phyloP scores from a whole-genome alignment of 1,284 basidiomycete genomes.

The Erythrobasidium hasegawianum region DNA sequence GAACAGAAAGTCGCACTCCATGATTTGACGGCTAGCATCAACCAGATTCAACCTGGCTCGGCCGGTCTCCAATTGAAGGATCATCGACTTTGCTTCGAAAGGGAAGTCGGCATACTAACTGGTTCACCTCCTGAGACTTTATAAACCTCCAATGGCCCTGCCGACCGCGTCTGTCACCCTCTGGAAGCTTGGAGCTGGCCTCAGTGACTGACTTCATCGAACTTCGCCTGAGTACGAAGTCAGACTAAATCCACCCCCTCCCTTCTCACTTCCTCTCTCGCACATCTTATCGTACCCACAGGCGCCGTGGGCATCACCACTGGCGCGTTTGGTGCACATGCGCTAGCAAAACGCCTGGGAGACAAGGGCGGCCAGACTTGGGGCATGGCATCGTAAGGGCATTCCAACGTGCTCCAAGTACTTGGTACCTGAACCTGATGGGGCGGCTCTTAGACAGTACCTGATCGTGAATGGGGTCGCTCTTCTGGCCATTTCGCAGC shows the following conservation, averaged over 20 bases:
- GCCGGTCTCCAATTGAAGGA: no score
- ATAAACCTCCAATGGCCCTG: not conserved
- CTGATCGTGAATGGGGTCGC: constrained; percentile 74
- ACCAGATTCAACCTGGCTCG: no score
- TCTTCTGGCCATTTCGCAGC: constrained; percentile 65
- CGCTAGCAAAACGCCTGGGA: constrained; percentile 55
- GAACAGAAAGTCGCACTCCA: no score
- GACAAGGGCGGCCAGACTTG: constrained; percentile 32
- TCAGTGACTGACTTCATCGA: constrained; percentile 6
- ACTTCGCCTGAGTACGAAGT: not conserved
- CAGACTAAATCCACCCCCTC: no score
- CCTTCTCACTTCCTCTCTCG: not conserved
- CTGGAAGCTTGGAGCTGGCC: constrained; percentile 33
- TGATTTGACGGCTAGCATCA: no score
- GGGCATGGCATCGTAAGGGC: constrained; percentile 54
- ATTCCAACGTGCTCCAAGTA: constrained; percentile 61
- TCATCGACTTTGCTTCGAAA: no score
- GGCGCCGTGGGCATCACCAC: constrained; percentile 41
- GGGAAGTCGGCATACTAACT: no score
- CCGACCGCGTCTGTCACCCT: not conserved
- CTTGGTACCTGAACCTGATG: constrained; percentile 52
- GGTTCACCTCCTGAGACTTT: no score
- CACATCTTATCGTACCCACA: not conserved
- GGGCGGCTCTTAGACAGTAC: constrained; percentile 8
- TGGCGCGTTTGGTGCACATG: constrained; percentile 69